Conservation (phyloP, 306 rosid genomes). For the Glycine tomentella region DNA sequence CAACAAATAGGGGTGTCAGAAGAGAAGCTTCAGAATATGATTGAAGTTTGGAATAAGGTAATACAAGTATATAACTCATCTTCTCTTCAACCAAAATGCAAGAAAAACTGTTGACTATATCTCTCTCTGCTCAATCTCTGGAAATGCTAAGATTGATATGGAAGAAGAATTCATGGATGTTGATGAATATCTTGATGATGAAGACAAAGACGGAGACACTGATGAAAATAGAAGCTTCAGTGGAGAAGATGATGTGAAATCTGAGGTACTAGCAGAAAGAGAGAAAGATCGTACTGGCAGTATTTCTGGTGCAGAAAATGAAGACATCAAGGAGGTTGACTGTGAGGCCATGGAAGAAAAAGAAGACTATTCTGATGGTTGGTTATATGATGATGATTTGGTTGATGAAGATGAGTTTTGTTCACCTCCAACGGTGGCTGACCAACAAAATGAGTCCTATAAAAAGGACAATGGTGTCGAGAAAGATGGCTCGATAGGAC, state of each 20-base stretch:
- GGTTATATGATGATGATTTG: slow-evolving; percentile 60
- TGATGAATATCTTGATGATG: slow-evolving; percentile 48
- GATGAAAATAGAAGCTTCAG: slow-evolving; percentile 50
- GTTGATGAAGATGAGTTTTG: slow-evolving; percentile 52
- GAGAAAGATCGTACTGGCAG: slow-evolving; percentile 24
- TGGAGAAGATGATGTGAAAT: slow-evolving; percentile 48
- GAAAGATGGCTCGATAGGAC: slow-evolving; percentile 41
- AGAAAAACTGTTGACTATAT: not conserved
- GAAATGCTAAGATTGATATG: slow-evolving; percentile 72
- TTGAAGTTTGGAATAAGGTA: slow-evolving; percentile 99
- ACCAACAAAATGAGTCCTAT: slow-evolving; percentile 43
- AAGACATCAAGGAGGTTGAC: slow-evolving; percentile 31
- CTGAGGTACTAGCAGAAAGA: slow-evolving; percentile 28
- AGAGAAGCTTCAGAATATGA: slow-evolving; percentile 85
- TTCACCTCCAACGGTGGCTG: slow-evolving; percentile 39
- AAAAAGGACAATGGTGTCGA: slow-evolving; percentile 34
- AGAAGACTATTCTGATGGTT: slow-evolving; percentile 63
- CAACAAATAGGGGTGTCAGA: slow-evolving; percentile 84
- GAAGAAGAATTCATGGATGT: slow-evolving; percentile 58
- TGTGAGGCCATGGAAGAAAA: slow-evolving; percentile 52
- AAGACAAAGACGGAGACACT: slow-evolving; percentile 2
- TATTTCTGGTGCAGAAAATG: slow-evolving; percentile 39
- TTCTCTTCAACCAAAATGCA: slow-evolving; percentile 18
- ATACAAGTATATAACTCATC: slow-evolving; percentile 19
- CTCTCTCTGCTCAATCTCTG: slow-evolving; percentile 27